phyloP scores from a whole-genome alignment of 768 basidiomycete species.

The Coprinopsis marcescibilis region DNA sequence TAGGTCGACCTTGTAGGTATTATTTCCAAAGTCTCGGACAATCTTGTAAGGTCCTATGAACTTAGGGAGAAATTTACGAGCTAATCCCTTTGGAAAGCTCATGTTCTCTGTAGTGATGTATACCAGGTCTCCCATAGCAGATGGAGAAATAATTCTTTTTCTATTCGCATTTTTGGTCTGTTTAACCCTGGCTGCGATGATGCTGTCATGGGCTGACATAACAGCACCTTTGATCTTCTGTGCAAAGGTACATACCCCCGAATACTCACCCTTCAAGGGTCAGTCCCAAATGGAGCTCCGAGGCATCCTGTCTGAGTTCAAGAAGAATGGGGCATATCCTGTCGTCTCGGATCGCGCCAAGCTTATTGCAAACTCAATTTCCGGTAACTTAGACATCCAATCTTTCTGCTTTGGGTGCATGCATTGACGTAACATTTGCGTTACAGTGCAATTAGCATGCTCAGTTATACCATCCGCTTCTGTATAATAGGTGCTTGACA shows the following conservation, averaged over 20 bases:
- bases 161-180: conserved; percentile 25
- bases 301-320: conserved; percentile 19
- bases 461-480: conserved; percentile 13
- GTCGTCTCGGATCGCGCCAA: conserved; percentile 16
- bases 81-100: conserved; percentile 15
- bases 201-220: conserved; percentile 27
- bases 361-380: conserved; percentile 20
- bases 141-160: conserved; percentile 14
- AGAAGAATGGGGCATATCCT: conserved; percentile 22
- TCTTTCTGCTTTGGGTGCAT: conserved; percentile 25
- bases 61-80: conserved; percentile 19
- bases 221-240: conserved; percentile 19
- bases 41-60: conserved; percentile 20
- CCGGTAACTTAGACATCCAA: conserved; percentile 25
- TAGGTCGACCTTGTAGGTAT: conserved; percentile 13
- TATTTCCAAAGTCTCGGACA: conserved; percentile 13
- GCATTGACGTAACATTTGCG: conserved; percentile 18
- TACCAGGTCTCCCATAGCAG: conserved; percentile 13
- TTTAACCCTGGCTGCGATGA: conserved; percentile 24
- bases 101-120: conserved; percentile 20
- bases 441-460: conserved; percentile 16
- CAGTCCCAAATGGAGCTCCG: conserved; percentile 18
- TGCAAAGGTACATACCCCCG: conserved; percentile 18
- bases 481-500: conserved; percentile 14
- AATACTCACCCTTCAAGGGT: conserved; percentile 11